Base-by-base conservation (phyloP, 1,284 basidiomycete genomes). In the Cryptococcus hybrid region DNA sequence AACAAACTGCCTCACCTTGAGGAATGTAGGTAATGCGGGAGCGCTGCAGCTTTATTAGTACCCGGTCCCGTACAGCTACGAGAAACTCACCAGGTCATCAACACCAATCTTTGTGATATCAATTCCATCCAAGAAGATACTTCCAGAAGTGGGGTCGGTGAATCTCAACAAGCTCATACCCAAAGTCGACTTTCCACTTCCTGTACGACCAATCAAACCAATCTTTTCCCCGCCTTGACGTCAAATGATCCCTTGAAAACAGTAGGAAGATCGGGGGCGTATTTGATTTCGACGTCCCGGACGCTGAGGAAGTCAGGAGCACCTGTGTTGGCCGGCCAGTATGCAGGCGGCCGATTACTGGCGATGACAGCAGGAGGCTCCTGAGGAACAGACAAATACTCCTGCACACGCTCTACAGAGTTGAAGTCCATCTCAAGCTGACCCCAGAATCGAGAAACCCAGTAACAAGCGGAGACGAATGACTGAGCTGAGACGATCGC, bases 161-260 rank as follows among this genome's bases (percentile, higher is more conserved):
- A 97, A 96, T 59, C 93, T 85, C 62, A 98, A 76, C 30, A 97
- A 79, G 60, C 86, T 87, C 85, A 90, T 90, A 0, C 90, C 90
- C 37, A 95, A 78, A 0, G 90, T 92, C 30, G 61, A 69, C 61
- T 79, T 79, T 12, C 78, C 78, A 7, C 64, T 67, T 2, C 78
- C 78, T 0, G 79, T 80, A 3, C 79, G 61, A 0, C 79, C 79
- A 34, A 78, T 75, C 50, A 80, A 63, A 18, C 87, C 89, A 63
- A 92, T 83, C 73, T 90, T 90, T 76, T 93, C 90, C 9, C 80
- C 0, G 88, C 84, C 47, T 81, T 82, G 45, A 92, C 81, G 2
- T 81, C 81, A 73, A 93, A 91, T 1, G 88, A 89, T 24, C 84
- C 82, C 56, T 88, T 86, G 47, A 97, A 80, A 0, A 96, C 91